Base-by-base conservation (phyloP, 176 grass and related monocot species). In the Carex littledalei region DNA sequence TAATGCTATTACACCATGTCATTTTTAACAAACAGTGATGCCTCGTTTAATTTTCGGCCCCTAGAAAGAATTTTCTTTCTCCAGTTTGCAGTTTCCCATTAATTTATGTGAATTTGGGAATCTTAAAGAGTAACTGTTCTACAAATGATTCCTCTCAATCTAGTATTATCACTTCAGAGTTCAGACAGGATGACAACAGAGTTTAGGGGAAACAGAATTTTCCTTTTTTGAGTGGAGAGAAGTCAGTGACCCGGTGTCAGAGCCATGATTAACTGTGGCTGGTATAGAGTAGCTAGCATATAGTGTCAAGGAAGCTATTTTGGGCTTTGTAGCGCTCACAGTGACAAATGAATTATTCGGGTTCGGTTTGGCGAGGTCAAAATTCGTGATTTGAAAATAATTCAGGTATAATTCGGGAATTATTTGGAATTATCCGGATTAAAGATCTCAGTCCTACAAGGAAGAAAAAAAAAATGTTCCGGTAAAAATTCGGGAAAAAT, bases 151-250 rank as follows among this genome's bases (percentile, higher is more conserved):
- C 62, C 62, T 83, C 59, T 43, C 16, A 67, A 68, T 83, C 81
- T 17, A 54, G 20, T 67, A 10, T 83, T 83, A 83, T 83, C 81
- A 52, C 32, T 81, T 81, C 8, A n/a, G n/a, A n/a, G n/a, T n/a
- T n/a, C n/a, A 41, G 79, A 62, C 81, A 68, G 12, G 61, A 83
- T 83, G 43, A 54, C 60, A 67, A 66, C 63, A 67, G 55, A 54
- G 63, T 54, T 68, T 68, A 55, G 26, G 11, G 0, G 12, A 64
- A 39, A 56, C 22, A 78, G 50, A 32, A 78, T 78, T 78, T 78
- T 55, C 74, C 52, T 55, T 77, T 77, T 77, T 31, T 78, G 13
- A 78, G 74, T 78, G 74, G 74, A 78, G 47, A 78, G 24, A 77
- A 76, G 21, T 54, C 22, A 15, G 73, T 73, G 69, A n/a, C 3